Percentiles rank a stretch among this genome's conserved stretches.
phyloP scores from a whole-genome alignment of 441 rosid genomes.

The Croton setiger region DNA sequence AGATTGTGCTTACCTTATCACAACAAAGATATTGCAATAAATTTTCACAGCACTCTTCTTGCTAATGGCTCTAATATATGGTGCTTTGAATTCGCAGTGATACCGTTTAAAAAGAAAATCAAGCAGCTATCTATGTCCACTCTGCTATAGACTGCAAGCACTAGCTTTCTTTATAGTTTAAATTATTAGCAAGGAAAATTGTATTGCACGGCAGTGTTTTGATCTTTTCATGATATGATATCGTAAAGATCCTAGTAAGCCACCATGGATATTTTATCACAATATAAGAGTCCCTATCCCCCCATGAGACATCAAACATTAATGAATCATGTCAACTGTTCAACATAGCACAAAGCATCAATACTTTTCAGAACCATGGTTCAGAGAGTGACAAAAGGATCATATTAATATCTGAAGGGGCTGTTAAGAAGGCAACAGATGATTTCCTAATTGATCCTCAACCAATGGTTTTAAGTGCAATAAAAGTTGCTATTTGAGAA shows the following conservation, averaged over 20 bases:
- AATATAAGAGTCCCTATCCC: not conserved
- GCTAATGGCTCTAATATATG: not conserved
- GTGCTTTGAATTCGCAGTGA: constrained; percentile 4
- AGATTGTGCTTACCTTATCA: not conserved
- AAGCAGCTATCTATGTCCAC: not conserved
- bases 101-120: not conserved
- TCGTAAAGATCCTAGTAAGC: not conserved
- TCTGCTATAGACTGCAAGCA: not conserved
- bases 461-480: not conserved
- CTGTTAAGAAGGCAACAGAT: constrained; percentile 8
- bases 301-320: not conserved
- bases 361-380: constrained; percentile 5
- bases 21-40: not conserved
- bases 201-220: not conserved
- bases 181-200: not conserved
- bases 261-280: not conserved
- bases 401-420: not conserved
- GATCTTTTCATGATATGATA: not conserved
- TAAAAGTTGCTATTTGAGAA: not conserved
- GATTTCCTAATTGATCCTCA: not conserved
- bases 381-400: not conserved
- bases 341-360: constrained; percentile 3
- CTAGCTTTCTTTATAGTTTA: not conserved
- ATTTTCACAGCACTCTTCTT: not conserved
- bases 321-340: not conserved